Conservation (phyloP, 257 asterid species). For the Fraxinus excelsior region DNA sequence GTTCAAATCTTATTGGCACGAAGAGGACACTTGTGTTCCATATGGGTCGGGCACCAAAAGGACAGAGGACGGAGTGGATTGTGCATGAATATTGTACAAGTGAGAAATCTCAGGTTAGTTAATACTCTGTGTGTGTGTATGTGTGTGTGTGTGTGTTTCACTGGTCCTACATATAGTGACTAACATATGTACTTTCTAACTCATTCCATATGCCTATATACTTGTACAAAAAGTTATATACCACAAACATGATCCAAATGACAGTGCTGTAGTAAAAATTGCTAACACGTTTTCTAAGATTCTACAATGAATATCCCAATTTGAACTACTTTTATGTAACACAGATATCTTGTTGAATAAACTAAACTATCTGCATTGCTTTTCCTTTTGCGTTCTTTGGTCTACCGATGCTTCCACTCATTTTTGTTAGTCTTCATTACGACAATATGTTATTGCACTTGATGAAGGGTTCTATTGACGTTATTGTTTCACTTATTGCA, state of each 20-base stretch:
- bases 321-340: background rate
- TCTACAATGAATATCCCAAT: background rate
- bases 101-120: conserved; percentile 56
- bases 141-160: too few relatives aligned
- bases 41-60: conserved; percentile 84
- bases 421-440: background rate
- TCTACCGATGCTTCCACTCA: background rate
- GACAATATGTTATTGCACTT: background rate
- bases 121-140: background rate
- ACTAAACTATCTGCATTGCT: background rate
- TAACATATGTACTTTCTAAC: too few relatives aligned
- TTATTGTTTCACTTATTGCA: background rate
- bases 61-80: conserved; percentile 91
- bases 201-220: background rate
- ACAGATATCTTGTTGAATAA: too few relatives aligned
- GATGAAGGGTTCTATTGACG: background rate
- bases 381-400: background rate
- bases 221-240: too few relatives aligned
- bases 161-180: too few relatives aligned
- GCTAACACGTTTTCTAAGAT: background rate
- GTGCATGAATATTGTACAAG: conserved; percentile 80
- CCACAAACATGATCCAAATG: background rate
- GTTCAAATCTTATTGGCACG: conserved; percentile 65
- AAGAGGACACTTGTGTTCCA: conserved; percentile 90
- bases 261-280: background rate